phyloP scores from a whole-genome alignment of 108 stramenopile species.

The Pseudonitzschia pungens region DNA sequence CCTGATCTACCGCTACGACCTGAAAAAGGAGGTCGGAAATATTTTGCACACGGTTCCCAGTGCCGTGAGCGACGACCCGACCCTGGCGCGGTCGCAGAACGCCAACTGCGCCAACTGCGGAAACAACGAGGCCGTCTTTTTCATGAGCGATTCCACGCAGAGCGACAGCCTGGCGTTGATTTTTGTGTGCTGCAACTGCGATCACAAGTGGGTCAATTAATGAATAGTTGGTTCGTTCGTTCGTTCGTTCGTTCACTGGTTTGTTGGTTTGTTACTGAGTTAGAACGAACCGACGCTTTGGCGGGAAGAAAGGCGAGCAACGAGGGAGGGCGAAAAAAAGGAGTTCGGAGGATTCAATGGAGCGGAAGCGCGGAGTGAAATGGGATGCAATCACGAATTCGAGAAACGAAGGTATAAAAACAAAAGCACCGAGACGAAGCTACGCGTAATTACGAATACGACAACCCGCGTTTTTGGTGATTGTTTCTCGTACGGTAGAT shows the following conservation, averaged over 20 bases:
- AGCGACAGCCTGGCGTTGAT: slow-evolving; percentile 85
- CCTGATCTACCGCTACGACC: slow-evolving; percentile 76
- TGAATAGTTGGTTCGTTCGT: not conserved
- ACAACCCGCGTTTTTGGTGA: no score
- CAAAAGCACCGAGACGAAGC: no score
- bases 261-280: no score
- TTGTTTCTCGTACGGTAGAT: no score
- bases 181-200: slow-evolving; percentile 92
- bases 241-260: no score
- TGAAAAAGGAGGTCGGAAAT: slow-evolving; percentile 87
- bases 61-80: slow-evolving; percentile 85
- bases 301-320: no score
- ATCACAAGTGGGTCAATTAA: slow-evolving; percentile 85
- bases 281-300: no score
- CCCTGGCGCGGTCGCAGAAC: slow-evolving; percentile 80
- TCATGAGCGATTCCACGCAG: slow-evolving; percentile 78
- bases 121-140: slow-evolving; percentile 89
- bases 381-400: not conserved
- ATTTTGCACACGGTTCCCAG: slow-evolving; percentile 80
- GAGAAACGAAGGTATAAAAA: no score
- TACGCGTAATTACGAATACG: no score
- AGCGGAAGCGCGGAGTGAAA: not conserved
- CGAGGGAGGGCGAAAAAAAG: no score
- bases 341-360: no score
- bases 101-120: slow-evolving; percentile 84